Percentiles rank a stretch among this genome's conserved stretches.
Conservation (phyloP, 352 stramenopile species). For the Phytophthora lateralis region DNA sequence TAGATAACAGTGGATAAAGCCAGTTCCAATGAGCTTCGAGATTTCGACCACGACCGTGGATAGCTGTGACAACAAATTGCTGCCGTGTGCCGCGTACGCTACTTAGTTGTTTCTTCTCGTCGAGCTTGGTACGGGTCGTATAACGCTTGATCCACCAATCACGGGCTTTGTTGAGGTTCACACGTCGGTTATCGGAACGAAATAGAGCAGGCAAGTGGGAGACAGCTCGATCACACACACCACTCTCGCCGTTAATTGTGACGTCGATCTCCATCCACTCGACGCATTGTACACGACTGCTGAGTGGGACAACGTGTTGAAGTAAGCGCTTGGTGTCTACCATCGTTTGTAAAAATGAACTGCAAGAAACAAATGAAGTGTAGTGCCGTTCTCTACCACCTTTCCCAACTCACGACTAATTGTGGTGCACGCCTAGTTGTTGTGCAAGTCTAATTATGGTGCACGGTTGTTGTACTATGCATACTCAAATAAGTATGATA, state of each 20-base stretch:
- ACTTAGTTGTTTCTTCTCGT: not conserved
- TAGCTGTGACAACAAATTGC: not conserved
- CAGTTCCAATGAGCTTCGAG: not conserved
- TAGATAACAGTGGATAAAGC: not conserved
- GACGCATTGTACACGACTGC: not conserved
- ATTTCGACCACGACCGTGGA: not conserved
- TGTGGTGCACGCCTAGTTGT: not conserved
- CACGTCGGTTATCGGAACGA: not conserved
- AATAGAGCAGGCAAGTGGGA: not conserved
- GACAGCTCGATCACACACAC: not conserved
- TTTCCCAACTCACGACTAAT: not conserved
- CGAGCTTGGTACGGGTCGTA: not conserved
- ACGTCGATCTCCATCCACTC: slow-evolving; percentile 1
- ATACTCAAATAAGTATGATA: not conserved
- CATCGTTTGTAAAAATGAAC: not conserved
- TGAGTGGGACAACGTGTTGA: not conserved
- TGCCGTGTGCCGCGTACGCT: not conserved
- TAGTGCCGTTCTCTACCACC: not conserved
- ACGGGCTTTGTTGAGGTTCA: not conserved
- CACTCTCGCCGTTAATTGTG: not conserved
- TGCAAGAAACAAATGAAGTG: not conserved
- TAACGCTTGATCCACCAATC: not conserved
- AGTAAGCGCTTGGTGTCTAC: not conserved
- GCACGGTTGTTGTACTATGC: not conserved
- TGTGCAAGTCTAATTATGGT: too few species aligned